A percentile compares a stretch with the other conserved stretches of the same genome.
phyloP scores from a whole-genome alignment of 1,284 basidiomycete genomes.

The Fomitiporia mediterranea region DNA sequence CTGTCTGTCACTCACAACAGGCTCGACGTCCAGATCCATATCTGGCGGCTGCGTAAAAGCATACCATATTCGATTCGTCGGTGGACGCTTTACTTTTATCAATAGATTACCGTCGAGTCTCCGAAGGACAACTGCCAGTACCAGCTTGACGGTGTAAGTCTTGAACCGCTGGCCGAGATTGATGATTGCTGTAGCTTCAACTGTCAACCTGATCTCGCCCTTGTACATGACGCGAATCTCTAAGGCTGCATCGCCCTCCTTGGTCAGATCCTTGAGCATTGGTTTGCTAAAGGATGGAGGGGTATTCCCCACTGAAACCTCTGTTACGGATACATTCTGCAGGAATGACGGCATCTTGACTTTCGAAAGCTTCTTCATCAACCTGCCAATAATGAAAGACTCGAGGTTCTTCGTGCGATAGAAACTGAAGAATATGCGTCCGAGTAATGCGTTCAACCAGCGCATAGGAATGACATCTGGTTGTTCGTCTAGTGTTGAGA shows the following conservation, averaged over 20 bases:
- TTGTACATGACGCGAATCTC: conserved; percentile 83
- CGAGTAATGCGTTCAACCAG: conserved; percentile 94
- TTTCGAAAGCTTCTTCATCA: conserved; percentile 92
- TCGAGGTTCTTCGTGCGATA: conserved; percentile 83
- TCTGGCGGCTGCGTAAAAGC: conserved; percentile 92
- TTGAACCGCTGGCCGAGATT: conserved; percentile 80
- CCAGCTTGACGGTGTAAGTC: conserved; percentile 84
- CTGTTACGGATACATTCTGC: conserved; percentile 79
- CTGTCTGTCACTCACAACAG: conserved; percentile 88
- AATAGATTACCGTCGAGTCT: conserved; percentile 89
- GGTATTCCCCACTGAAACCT: conserved; percentile 84
- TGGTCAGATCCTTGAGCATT: conserved; percentile 94
- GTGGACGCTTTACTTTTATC: conserved; percentile 91
- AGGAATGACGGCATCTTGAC: conserved; percentile 87
- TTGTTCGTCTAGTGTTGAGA: conserved; percentile 83
- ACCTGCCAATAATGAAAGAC: conserved; percentile 76
- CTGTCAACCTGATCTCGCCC: conserved; percentile 84
- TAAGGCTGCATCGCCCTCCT: conserved; percentile 87
- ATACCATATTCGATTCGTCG: conserved; percentile 95
- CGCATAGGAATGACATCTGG: conserved; percentile 95
- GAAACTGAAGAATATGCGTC: conserved; percentile 88
- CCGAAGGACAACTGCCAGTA: conserved; percentile 81
- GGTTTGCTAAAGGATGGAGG: conserved; percentile 88
- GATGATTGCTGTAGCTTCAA: conserved; percentile 86
- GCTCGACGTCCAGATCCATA: conserved; percentile 87